Base-by-base conservation (phyloP, 2,329 filamentous ascomycete genomes). In the Trichoderma sp. region DNA sequence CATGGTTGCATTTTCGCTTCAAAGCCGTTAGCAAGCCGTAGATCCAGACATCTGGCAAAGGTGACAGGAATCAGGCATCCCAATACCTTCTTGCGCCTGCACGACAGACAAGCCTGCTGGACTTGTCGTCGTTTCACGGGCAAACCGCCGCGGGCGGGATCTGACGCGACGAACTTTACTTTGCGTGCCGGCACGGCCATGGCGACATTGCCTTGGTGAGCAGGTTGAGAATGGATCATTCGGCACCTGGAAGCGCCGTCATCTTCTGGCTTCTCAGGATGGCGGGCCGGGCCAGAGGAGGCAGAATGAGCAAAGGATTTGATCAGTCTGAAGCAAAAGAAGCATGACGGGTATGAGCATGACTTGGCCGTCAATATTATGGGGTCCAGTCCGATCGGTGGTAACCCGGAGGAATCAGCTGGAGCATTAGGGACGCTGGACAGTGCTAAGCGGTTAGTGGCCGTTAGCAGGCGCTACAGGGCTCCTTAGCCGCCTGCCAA, bases 61-160 rank as follows among this genome's bases (percentile, higher is more conserved):
- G 57, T n/a, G 57, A 32, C 9, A 6, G 4, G 9, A 20, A 12
- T 12, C 8, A 30, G 4, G 28, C 12, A 23, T 23, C 23, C 23
- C 23, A 23, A 23, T 23, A 86, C 86, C 82, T 89, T 89, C 73
- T 85, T 85, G 63, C 84, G 85, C 5, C 88, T 85, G 74, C 88
- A 90, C 2, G 81, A 79, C 0, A 83, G 81, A 73, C 88, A 90
- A 5, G 88, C 88, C 34, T 89, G 87, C 71, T 85, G 84, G 26
- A 88, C 87, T 76, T 90, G 88, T 74, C 88, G 88, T 65, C 88
- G 81, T 80, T 90, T 90, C 69, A 88, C 81, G 5, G 87, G 87
- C 71, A 89, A 79, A 20, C 87, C 87, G 61, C 81, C 81, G 17
- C 81, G 78, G 28, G 81, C 81, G 6, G 82, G 81, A 77, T 89